Evolutionary conservation across 139 green algal genomes (phyloP).

Genomic region (Chlorella sorokiniana): DNA sequence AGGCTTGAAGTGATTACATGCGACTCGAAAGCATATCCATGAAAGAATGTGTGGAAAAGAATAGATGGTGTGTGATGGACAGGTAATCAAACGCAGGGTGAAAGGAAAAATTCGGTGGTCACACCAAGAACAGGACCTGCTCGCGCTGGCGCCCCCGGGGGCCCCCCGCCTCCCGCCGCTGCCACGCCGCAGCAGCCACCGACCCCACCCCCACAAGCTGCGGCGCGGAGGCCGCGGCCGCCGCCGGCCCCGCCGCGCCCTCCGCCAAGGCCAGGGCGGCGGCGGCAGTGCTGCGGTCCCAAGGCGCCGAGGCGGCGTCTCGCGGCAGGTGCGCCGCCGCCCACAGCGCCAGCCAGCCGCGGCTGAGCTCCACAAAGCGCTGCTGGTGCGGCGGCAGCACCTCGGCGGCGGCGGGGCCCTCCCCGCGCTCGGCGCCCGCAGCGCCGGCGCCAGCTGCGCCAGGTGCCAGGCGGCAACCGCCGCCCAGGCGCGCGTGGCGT

Average conservation of each 20-base stretch:
- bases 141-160: not conserved
- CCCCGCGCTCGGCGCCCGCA: not conserved
- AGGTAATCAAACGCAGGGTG: not conserved
- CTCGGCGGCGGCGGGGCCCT: not conserved
- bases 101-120: not conserved
- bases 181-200: not conserved
- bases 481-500: not conserved
- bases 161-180: not conserved
- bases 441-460: not conserved
- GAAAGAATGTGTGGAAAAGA: too few species aligned
- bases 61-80: too few species aligned
- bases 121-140: not conserved
- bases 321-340: not conserved
- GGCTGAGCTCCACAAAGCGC: not conserved
- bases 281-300: not conserved
- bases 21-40: not conserved
- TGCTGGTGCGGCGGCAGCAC: not conserved
- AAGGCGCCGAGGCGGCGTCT: not conserved
- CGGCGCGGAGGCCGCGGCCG: not conserved
- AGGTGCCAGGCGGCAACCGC: not conserved
- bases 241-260: not conserved
- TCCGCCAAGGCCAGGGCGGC: not conserved
- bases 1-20: not conserved
- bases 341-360: conserved; percentile 17
- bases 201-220: not conserved